Conservation (phyloP, 495 filamentous ascomycete species). For the Sordaria brevicollis region DNA sequence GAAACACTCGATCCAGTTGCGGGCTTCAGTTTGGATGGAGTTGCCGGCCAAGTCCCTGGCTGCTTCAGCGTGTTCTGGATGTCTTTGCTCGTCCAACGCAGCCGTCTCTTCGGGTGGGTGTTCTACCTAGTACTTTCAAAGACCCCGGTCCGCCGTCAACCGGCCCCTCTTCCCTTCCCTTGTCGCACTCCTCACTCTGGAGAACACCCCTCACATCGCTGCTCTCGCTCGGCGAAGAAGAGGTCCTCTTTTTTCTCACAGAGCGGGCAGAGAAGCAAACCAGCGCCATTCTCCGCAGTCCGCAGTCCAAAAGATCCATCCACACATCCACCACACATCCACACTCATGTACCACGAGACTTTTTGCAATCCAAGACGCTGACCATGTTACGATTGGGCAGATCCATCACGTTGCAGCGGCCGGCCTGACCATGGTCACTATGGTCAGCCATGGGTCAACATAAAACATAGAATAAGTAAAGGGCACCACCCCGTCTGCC, state of each 20-base stretch:
- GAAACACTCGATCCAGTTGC: neutral
- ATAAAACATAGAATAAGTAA: conserved; percentile 17
- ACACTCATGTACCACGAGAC: conserved; percentile 18
- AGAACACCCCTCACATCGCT: conserved; percentile 8
- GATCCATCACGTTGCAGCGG: conserved; percentile 5
- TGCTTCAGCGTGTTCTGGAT: neutral
- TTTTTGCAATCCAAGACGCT: conserved; percentile 8
- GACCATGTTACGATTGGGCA: conserved; percentile 15
- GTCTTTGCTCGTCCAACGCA: conserved; percentile 7
- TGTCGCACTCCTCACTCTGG: conserved; percentile 13
- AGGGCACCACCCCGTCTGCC: conserved; percentile 11
- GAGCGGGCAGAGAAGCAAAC: neutral
- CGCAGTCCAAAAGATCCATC: conserved; percentile 15
- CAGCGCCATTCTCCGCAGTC: neutral
- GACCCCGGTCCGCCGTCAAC: conserved; percentile 15
- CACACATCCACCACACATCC: conserved; percentile 14
- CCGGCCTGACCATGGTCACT: conserved; percentile 11
- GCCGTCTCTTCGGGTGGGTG: conserved; percentile 1
- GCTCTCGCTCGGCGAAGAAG: conserved; percentile 10
- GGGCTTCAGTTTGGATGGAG: neutral
- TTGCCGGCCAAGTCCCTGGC: neutral
- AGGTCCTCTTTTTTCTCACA: conserved; percentile 3
- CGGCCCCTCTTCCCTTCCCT: conserved; percentile 11
- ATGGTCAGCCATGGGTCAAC: conserved; percentile 9
- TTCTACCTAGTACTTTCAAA: conserved; percentile 13